Conservation (phyloP, 805 yeast genomes). For the Clavispora fructus region DNA sequence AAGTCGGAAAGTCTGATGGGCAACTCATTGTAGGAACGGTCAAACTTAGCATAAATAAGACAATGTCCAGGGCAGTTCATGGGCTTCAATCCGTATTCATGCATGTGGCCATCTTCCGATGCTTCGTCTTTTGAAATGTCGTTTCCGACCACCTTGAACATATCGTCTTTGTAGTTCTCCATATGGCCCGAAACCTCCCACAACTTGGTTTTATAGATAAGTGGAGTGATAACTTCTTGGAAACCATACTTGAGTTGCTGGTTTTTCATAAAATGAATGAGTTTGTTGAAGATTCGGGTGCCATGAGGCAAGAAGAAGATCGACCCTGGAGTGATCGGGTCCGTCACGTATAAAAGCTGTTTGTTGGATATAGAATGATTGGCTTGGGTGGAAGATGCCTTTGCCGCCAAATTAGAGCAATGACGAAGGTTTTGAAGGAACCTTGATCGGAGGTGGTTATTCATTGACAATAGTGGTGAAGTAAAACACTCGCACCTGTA, state of each 20-base stretch:
- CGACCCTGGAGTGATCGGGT: slow-evolving; percentile 84
- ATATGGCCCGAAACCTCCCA: slow-evolving; percentile 96
- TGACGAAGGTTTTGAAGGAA: background rate
- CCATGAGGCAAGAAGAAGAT: slow-evolving; percentile 92
- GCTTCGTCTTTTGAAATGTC: slow-evolving; percentile 28
- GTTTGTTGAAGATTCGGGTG: slow-evolving; percentile 73
- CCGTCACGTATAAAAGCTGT: slow-evolving; percentile 76
- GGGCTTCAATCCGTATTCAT: slow-evolving; percentile 79
- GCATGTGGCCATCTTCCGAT: slow-evolving; percentile 12
- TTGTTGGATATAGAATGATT: slow-evolving; percentile 48
- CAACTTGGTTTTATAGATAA: slow-evolving; percentile 72
- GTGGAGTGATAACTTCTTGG: slow-evolving; percentile 88
- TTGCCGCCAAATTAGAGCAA: background rate
- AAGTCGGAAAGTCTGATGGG: slow-evolving; percentile 87
- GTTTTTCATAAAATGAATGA: slow-evolving; percentile 75
- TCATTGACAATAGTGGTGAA: background rate
- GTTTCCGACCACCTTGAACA: slow-evolving; percentile 79
- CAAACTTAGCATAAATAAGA: slow-evolving; percentile 66
- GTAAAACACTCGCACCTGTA: background rate
- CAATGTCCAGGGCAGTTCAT: slow-evolving; percentile 98
- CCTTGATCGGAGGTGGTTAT: background rate
- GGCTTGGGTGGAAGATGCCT: slow-evolving; percentile 28
- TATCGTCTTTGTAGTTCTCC: slow-evolving; percentile 90
- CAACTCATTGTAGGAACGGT: slow-evolving; percentile 77
- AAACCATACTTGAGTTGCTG: slow-evolving; percentile 81